phyloP scores from a whole-genome alignment of 352 stramenopile species.

The Globisporangium alternatum region DNA sequence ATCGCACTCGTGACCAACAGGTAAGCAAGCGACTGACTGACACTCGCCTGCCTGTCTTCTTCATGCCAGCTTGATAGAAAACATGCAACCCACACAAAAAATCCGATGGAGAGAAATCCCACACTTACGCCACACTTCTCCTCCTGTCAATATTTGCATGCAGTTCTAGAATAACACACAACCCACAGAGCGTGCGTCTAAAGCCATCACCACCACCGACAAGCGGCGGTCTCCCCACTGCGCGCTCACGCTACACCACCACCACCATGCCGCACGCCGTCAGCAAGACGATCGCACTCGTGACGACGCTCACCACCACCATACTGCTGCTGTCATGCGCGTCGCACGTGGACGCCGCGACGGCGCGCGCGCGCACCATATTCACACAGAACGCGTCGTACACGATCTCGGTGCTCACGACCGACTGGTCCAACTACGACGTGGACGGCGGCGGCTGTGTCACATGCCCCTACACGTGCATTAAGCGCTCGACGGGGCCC shows the following conservation, averaged over 20 bases:
- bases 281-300: not conserved
- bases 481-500: constrained; percentile 64
- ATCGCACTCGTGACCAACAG: not conserved
- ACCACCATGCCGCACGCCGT: not conserved
- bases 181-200: not conserved
- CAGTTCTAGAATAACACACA: not conserved
- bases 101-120: not conserved
- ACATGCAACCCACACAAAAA: not conserved
- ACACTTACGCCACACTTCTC: not conserved
- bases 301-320: not conserved
- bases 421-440: constrained; percentile 84
- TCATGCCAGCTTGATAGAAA: not conserved
- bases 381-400: constrained; percentile 59
- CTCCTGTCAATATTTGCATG: not conserved
- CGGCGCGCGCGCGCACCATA: constrained; percentile 24
- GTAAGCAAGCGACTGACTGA: not conserved
- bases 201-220: not conserved
- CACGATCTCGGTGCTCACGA: constrained; percentile 63
- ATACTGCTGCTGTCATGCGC: not conserved
- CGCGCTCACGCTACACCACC: not conserved
- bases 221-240: not conserved
- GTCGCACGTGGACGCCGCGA: constrained; percentile 1
- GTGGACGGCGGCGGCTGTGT: constrained; percentile 73
- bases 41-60: not conserved
- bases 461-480: constrained; percentile 86